Base-by-base conservation (phyloP, 306 rosid genomes). In the Citrullus colocynthis region DNA sequence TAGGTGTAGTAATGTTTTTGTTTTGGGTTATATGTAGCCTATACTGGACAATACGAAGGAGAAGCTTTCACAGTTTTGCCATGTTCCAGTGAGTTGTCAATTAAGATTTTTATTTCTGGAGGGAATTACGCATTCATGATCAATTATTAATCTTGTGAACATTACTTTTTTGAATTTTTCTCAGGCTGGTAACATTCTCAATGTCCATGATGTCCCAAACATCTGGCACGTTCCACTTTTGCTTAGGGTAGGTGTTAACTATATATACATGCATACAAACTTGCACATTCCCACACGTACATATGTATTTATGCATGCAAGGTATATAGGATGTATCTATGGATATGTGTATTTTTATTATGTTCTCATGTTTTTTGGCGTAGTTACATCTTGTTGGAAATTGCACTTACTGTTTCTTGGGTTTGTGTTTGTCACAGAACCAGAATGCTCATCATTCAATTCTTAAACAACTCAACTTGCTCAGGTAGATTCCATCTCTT, bases 221-320 rank as follows among this genome's bases (percentile, higher is more conserved):
- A 95, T 95, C 84, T 95, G 99, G 99, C 98, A 95, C 45, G 14
- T 95, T 78, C 99, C 99, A 84, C 93, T 95, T 80, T 88, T 92
- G 82, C 97, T 95, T 57, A 85, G 89, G 93, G 99, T 95, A 79
- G 83, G 97, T 57, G 87, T 52, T 36, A 57, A 84, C 73, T 6
- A 37, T 4, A 7, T 16, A 30, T 20, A 24, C 59, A 44, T 67
- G 30, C 20, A 67, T 9, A 10, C 54, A 41, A 2, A 34, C 67
- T 30, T 18, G 4, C 15, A 2, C 52, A 45, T 0, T 45, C 9
- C 7, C 59, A 56, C 24, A 18, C 60, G 7, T 16, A 5, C n/a
- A 57, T 57, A 7, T 8, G 7, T 36, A 42, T n/a, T 1, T 41
- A 41, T 67, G 54, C 17, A 17, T 37, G 14, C 18, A 36, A 36